Evolutionary conservation across 2,329 filamentous ascomycete species (phyloP).

Genomic region (Colletotrichum sp.): DNA sequence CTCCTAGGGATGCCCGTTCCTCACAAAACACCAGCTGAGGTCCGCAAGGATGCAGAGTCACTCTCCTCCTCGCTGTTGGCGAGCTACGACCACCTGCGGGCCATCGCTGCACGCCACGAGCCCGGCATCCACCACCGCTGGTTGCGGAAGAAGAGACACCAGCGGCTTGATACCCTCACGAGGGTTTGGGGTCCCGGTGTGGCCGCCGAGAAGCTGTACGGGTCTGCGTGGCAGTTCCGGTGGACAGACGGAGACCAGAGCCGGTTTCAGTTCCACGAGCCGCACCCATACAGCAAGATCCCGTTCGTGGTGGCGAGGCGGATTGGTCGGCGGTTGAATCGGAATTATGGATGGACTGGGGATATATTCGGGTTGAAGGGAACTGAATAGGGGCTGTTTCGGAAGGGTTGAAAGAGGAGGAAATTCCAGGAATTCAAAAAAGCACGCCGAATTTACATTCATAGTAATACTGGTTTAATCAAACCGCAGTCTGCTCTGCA

Average conservation of each 20-base stretch:
- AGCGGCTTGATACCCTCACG: background rate
- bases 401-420: background rate
- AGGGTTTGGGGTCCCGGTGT: background rate
- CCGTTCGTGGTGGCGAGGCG: constrained; percentile 49
- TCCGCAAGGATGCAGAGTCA: background rate
- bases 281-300: constrained; percentile 60
- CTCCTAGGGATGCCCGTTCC: background rate
- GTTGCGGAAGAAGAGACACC: background rate
- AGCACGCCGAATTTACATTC: too few relatives aligned
- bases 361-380: constrained; percentile 43
- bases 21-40: background rate
- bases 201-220: constrained; percentile 59
- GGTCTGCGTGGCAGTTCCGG: constrained; percentile 66
- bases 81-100: background rate
- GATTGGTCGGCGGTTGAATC: constrained; percentile 51
- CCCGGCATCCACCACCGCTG: background rate
- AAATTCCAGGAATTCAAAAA: background rate
- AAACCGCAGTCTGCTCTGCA: background rate
- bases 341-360: constrained; percentile 56
- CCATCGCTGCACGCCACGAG: background rate
- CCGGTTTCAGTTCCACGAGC: constrained; percentile 66
- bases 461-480: background rate
- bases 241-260: constrained; percentile 40
- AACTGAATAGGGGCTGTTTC: rapidly evolving
- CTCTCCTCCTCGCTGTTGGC: rapidly evolving